Conservation (phyloP, 305 asterid genomes). For the Fraxinus angustifolia region DNA sequence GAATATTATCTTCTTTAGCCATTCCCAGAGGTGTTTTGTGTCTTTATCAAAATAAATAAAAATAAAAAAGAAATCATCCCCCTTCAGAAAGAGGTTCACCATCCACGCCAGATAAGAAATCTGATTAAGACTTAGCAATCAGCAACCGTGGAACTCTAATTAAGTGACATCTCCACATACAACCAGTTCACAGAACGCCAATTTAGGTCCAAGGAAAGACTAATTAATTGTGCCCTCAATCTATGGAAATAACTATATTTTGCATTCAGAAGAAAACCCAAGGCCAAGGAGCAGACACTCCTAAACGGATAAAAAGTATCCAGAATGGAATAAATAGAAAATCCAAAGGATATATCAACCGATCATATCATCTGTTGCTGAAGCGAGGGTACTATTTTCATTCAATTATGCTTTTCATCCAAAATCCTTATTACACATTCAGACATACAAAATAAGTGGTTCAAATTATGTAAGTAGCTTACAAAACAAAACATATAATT, state of each 20-base stretch:
- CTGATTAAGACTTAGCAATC: neutral
- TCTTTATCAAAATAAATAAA: neutral
- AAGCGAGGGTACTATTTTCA: neutral
- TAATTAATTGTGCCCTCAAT: neutral
- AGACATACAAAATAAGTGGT: neutral
- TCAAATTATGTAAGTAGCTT: neutral
- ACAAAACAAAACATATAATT: neutral
- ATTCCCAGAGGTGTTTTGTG: neutral
- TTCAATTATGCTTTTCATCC: neutral
- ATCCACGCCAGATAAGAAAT: neutral
- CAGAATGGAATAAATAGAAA: neutral
- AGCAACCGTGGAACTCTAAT: neutral
- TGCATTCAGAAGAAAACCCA: neutral
- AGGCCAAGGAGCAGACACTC: neutral
- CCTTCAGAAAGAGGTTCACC: neutral
- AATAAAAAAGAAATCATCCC: neutral
- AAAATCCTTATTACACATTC: neutral
- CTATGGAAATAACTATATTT: neutral
- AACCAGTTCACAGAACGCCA: neutral
- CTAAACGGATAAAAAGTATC: neutral
- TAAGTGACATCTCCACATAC: neutral
- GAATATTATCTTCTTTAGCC: neutral
- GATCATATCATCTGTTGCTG: neutral
- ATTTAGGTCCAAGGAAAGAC: neutral
- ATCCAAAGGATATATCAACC: neutral